Percentiles rank a stretch among this genome's conserved stretches.
phyloP scores from a whole-genome alignment of 768 basidiomycete genomes.

The Boletellus ananiceps region DNA sequence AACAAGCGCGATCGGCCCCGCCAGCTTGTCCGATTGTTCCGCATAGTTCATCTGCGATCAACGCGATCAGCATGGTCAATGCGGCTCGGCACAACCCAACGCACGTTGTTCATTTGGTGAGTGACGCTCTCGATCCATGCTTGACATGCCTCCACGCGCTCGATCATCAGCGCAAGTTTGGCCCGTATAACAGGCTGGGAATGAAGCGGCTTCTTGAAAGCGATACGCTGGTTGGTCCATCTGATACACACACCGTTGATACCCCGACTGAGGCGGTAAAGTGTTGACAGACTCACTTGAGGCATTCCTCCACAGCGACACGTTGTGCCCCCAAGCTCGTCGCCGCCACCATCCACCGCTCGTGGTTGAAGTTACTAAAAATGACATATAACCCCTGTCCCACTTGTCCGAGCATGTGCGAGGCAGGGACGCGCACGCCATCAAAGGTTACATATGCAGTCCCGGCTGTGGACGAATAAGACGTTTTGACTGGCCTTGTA shows the following conservation, averaged over 20 bases:
- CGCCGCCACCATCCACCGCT: slow-evolving; percentile 81
- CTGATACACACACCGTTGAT: slow-evolving; percentile 34
- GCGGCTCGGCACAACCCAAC: slow-evolving; percentile 11
- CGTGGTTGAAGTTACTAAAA: slow-evolving; percentile 85
- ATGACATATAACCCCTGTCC: slow-evolving; percentile 82
- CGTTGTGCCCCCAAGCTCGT: slow-evolving; percentile 73
- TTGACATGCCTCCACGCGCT: slow-evolving; percentile 80
- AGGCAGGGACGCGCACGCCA: slow-evolving; percentile 75
- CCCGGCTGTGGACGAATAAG: slow-evolving; percentile 88
- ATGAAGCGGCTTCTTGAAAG: slow-evolving; percentile 84
- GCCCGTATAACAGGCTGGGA: slow-evolving; percentile 83
- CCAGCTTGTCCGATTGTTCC: slow-evolving; percentile 79
- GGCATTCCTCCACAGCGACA: slow-evolving; percentile 80
- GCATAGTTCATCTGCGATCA: slow-evolving; percentile 71
- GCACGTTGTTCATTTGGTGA: slow-evolving; percentile 86
- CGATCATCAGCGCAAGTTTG: slow-evolving; percentile 87
- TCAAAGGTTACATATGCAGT: slow-evolving; percentile 85
- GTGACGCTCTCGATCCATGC: slow-evolving; percentile 89
- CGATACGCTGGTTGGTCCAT: slow-evolving; percentile 85
- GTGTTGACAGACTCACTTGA: slow-evolving; percentile 51
- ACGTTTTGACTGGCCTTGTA: slow-evolving; percentile 88
- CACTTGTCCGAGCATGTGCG: slow-evolving; percentile 83
- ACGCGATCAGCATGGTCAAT: not conserved
- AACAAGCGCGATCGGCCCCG: slow-evolving; percentile 83
- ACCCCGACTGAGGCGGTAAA: not conserved